Base-by-base conservation (phyloP, 176 grass and related monocot species). In the Eragrostis curvula region DNA sequence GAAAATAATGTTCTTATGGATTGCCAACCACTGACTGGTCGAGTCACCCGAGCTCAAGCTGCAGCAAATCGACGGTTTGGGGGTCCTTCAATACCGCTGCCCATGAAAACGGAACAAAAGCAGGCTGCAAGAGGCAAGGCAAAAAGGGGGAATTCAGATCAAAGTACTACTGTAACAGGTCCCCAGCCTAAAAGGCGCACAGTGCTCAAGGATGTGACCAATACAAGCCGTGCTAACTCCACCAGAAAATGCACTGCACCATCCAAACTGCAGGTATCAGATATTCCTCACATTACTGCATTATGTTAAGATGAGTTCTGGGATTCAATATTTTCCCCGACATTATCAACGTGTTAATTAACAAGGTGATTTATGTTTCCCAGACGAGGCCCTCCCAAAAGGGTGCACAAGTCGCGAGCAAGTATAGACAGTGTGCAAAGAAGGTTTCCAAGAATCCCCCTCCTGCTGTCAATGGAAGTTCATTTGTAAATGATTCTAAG, bases 191-290 rank as follows among this genome's bases (percentile, higher is more conserved):
- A 90, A 50, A 83, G 67, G 62, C 79, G 88, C 12, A n/a, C 60
- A 46, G 88, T 83, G 8, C 83, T 90, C 17, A 86, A 78, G 50
- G 88, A 90, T 83, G 84, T 86, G 30, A 83, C 79, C 11, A 90
- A 90, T 55, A 16, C 62, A 4, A 28, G 68, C 44, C 67, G 30
- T 75, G 68, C 78, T 56, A 90, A 53, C 73, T 39, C 68, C 28
- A 45, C 21, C 30, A 83, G 52, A 46, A 44, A 30, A 32, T 75
- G 25, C 21, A 52, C 75, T 27, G 74, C 43, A 32, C 30, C 68
- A n/a, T 65, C 74, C n/a, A 86, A 90, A 75, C 17, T 40, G 23
- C 79, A 90, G 84, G 88, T 90, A 71, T 42, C 2, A 57, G 23
- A 65, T 77, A 51, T 71, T 81, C 17, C 50, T 45, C 16, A 9